Evolutionary conservation across 2,329 filamentous ascomycete genomes (phyloP).

Genomic region (Trichoderma breve): DNA sequence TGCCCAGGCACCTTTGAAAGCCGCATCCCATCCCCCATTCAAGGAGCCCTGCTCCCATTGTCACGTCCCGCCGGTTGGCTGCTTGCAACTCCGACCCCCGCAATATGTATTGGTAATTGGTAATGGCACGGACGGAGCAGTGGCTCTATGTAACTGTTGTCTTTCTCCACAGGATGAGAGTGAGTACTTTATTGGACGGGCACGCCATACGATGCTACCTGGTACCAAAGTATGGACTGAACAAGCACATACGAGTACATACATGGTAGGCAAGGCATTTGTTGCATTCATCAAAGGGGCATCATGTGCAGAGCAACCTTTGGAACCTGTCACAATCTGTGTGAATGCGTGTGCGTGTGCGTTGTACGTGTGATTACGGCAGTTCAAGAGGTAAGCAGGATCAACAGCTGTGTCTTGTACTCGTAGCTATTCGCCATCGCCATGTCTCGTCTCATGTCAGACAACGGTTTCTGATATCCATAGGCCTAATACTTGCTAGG

Average conservation of each 20-base stretch:
- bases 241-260: not conserved
- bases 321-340: not conserved
- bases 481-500: not conserved
- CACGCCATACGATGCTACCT: not conserved
- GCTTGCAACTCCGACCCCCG: not conserved
- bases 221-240: not conserved
- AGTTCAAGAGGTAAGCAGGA: not conserved
- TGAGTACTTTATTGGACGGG: not conserved
- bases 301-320: not conserved
- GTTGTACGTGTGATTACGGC: not conserved
- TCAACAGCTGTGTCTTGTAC: not conserved
- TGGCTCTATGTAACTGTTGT: not conserved
- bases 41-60: not conserved
- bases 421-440: not conserved
- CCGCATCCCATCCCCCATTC: conserved; percentile 13
- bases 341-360: not conserved
- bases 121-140: not conserved
- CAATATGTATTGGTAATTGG: conserved; percentile 1
- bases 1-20: conserved; percentile 24
- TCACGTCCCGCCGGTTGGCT: conserved; percentile 5
- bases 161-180: not conserved
- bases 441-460: not conserved
- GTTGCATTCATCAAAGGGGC: not conserved
- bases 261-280: not conserved
- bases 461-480: not conserved